phyloP scores from a whole-genome alignment of 2,329 filamentous ascomycete genomes.

The Fusarium protoensiforme region DNA sequence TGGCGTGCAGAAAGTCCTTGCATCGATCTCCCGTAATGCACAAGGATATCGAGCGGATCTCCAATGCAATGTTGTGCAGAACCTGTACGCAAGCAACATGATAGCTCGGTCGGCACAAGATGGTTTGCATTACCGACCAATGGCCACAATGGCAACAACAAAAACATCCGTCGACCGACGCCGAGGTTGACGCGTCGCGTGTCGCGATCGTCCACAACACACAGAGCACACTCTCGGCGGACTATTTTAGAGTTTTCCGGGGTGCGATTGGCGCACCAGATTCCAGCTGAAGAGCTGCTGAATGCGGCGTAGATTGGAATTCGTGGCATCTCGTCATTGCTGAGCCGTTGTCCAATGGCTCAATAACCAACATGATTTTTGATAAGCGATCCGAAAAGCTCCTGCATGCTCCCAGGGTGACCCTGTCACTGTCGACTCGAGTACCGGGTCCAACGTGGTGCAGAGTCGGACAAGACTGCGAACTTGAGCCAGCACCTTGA shows the following conservation, averaged over 20 bases:
- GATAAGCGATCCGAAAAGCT: constrained; percentile 29
- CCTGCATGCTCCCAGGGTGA: constrained; percentile 24
- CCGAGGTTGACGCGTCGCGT: constrained; percentile 30
- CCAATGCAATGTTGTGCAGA: constrained; percentile 43
- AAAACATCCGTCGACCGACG: constrained; percentile 23
- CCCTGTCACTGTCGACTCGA: constrained; percentile 16
- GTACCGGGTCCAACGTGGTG: constrained; percentile 11
- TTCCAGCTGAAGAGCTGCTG: constrained; percentile 32
- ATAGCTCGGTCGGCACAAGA: constrained; percentile 15
- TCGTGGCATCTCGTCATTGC: constrained; percentile 38
- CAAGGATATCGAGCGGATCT: constrained; percentile 35
- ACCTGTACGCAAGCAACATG: constrained; percentile 27
- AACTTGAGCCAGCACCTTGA: constrained; percentile 18
- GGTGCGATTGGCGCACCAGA: constrained; percentile 29
- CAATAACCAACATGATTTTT: constrained; percentile 29
- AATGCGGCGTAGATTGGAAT: constrained; percentile 37
- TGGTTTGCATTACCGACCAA: constrained; percentile 8
- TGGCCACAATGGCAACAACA: neutral
- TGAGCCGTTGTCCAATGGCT: constrained; percentile 23
- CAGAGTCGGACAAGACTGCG: constrained; percentile 27
- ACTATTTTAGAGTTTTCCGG: constrained; percentile 16
- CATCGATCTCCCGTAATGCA: constrained; percentile 42
- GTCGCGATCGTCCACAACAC: constrained; percentile 19
- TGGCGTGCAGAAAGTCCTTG: constrained; percentile 40
- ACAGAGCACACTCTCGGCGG: neutral